phyloP scores from a whole-genome alignment of 2,329 filamentous ascomycete species.

The Penicillium olsonii region DNA sequence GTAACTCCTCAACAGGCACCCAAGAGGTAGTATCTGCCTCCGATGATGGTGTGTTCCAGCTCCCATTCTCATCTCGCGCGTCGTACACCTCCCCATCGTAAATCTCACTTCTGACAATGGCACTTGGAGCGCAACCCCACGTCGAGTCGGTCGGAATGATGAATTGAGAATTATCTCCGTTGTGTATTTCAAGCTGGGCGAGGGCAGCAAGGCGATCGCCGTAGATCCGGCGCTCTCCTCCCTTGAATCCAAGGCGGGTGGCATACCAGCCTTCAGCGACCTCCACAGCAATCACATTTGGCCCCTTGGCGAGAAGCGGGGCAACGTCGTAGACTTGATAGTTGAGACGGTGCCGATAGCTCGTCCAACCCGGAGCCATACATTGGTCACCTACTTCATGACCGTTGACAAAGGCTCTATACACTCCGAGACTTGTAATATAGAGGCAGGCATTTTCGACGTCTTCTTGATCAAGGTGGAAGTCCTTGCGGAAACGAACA shows the following conservation, averaged over 20 bases:
- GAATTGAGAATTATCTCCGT: too few species aligned
- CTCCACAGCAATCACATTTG: slow-evolving; percentile 46
- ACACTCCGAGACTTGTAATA: too few species aligned
- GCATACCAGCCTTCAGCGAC: slow-evolving; percentile 56
- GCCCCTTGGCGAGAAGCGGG: slow-evolving; percentile 34
- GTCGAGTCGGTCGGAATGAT: too few species aligned
- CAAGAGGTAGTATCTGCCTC: too few species aligned
- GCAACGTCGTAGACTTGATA: slow-evolving; percentile 59
- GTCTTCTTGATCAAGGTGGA: too few species aligned
- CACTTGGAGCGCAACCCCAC: slow-evolving; percentile 20
- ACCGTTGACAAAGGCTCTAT: slow-evolving; percentile 51
- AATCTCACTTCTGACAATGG: slow-evolving; percentile 41
- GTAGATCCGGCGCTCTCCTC: slow-evolving; percentile 22
- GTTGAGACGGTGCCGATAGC: slow-evolving; percentile 49
- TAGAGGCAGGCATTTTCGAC: too few species aligned
- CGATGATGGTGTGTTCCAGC: slow-evolving; percentile 23
- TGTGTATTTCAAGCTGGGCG: slow-evolving; percentile 8
- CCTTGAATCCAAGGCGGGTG: slow-evolving; percentile 34
- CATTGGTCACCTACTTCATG: slow-evolving; percentile 8
- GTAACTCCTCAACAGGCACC: slow-evolving; percentile 35
- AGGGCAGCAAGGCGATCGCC: slow-evolving; percentile 29
- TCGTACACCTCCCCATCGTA: slow-evolving; percentile 59
- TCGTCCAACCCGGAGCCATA: slow-evolving; percentile 52
- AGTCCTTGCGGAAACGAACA: too few species aligned
- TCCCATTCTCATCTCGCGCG: slow-evolving; percentile 33